phyloP scores from a whole-genome alignment of 164 flowering plant genomes.

The Vitis vinifera region ASM3070453v1 NC_081807.1:637001-637500 shows the following conservation, averaged over 20 bases:
- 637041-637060: not conserved
- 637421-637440: conserved; percentile 88
- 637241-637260: not conserved
- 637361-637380: conserved; percentile 99
- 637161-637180: too few relatives aligned
- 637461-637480: conserved; percentile 67
- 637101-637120: too few relatives aligned
- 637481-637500: not conserved
- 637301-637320: not conserved
- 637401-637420: conserved; percentile 78
- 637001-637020: too few relatives aligned
- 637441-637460: conserved; percentile 98
- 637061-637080: not conserved
- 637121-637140: too few relatives aligned
- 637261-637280: not conserved
- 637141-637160: too few relatives aligned
- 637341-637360: not conserved
- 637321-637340: conserved; percentile 3
- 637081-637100: too few relatives aligned
- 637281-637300: not conserved
- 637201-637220: not conserved
- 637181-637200: not conserved
- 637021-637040: not conserved
- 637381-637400: conserved; percentile 69
- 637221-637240: not conserved